phyloP scores from a whole-genome alignment of 2,329 filamentous ascomycete genomes.

The Onygenales sp. region DNA sequence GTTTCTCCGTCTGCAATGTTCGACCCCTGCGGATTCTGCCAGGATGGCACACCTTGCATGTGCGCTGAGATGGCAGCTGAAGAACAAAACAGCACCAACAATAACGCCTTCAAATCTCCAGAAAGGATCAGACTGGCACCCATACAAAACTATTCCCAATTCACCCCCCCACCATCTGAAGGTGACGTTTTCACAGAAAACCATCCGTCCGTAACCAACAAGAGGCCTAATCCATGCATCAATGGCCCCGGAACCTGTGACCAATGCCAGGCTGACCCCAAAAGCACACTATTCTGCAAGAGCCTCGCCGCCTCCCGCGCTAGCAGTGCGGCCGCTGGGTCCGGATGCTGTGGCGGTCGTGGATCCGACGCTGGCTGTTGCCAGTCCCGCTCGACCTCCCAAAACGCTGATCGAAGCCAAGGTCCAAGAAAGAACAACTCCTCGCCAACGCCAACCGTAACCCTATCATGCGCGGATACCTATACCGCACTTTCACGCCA shows the following conservation, averaged over 20 bases:
- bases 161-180: conserved; percentile 45
- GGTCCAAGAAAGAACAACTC: conserved; percentile 12
- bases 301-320: conserved; percentile 58
- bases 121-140: conserved; percentile 34
- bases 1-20: conserved; percentile 38
- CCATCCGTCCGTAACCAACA: conserved; percentile 23
- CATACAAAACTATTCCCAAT: conserved; percentile 38
- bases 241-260: conserved; percentile 70
- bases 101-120: conserved; percentile 29
- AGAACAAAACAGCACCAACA: conserved; percentile 28
- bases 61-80: conserved; percentile 58
- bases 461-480: conserved; percentile 64
- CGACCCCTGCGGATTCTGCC: conserved; percentile 74
- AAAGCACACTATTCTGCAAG: conserved; percentile 74
- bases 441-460: conserved; percentile 38
- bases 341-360: conserved; percentile 55
- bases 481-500: conserved; percentile 72
- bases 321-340: conserved; percentile 21
- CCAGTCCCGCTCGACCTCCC: conserved; percentile 23
- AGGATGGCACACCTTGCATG: conserved; percentile 71
- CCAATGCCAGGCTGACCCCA: conserved; percentile 67
- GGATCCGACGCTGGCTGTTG: conserved; percentile 56
- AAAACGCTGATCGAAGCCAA: conserved; percentile 17
- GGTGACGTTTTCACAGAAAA: conserved; percentile 48
- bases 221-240: conserved; percentile 39